Evolutionary conservation across 78 protist species (phyloP).

Genomic region (Pigoraptor vietnamica): DNA sequence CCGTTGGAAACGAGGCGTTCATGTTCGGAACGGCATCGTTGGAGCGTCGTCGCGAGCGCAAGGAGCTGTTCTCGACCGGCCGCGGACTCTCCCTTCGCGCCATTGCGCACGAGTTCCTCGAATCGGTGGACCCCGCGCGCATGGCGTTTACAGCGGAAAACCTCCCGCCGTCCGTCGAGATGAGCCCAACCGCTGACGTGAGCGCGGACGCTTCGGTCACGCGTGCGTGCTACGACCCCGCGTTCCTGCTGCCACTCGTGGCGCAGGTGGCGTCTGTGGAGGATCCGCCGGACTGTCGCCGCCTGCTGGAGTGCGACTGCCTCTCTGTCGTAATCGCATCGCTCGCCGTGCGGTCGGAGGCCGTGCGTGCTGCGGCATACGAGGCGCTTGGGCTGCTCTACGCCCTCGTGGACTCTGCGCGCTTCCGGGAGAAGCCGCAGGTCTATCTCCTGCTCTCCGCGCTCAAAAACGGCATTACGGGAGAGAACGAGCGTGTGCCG

Average conservation of each 20-base stretch:
- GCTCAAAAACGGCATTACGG: neutral
- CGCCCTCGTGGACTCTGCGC: neutral
- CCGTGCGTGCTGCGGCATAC: neutral
- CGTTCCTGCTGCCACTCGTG: neutral
- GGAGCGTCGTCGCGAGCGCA: neutral
- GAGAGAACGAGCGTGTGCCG: neutral
- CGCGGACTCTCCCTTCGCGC: neutral
- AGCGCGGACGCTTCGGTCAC: neutral
- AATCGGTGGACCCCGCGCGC: neutral
- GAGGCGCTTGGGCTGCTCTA: neutral
- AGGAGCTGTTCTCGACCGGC: neutral
- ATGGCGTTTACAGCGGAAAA: neutral
- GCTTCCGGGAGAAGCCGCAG: neutral
- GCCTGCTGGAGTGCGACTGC: neutral
- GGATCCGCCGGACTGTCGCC: neutral
- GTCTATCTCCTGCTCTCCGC: neutral
- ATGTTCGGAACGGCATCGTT: neutral
- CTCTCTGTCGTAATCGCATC: neutral
- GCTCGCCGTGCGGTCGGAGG: neutral
- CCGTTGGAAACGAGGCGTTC: neutral
- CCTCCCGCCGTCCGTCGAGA: neutral
- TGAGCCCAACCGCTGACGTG: neutral
- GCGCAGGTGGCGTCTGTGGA: neutral
- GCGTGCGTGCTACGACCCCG: neutral
- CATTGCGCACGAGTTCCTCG: neutral